phyloP scores from a whole-genome alignment of 768 basidiomycete species.

The Lanmaoa pseudosensibilis region DNA sequence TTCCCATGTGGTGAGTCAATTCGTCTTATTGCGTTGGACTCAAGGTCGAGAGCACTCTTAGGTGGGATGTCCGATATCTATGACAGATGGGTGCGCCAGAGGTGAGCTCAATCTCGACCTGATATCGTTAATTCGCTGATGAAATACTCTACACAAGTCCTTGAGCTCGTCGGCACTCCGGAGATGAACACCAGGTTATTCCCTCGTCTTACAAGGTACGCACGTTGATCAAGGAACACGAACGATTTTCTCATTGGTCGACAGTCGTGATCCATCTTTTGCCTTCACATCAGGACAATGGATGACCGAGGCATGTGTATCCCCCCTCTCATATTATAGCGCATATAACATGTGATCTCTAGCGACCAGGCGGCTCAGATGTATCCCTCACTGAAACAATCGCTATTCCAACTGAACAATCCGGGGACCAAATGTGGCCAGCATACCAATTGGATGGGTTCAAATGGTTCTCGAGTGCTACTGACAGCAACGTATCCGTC shows the following conservation, averaged over 20 bases:
- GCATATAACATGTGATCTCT: neutral
- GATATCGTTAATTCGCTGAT: neutral
- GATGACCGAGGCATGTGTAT: conserved; percentile 68
- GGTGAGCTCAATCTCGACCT: conserved; percentile 30
- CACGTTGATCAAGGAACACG: neutral
- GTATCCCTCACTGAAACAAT: conserved; percentile 72
- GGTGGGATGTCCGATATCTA: conserved; percentile 73
- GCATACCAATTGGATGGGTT: conserved; percentile 64
- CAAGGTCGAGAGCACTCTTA: conserved; percentile 20
- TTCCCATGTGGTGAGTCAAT: conserved; percentile 51
- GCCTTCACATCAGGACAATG: conserved; percentile 80
- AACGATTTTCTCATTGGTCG: neutral
- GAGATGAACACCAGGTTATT: conserved; percentile 59
- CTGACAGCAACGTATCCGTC: conserved; percentile 70
- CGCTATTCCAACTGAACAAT: conserved; percentile 41
- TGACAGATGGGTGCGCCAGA: conserved; percentile 78
- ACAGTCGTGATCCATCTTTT: conserved; percentile 57
- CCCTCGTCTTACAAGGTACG: conserved; percentile 61
- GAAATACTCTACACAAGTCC: conserved; percentile 36
- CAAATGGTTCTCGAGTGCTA: conserved; percentile 86
- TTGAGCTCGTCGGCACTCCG: conserved; percentile 63
- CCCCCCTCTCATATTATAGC: neutral
- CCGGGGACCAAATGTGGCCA: conserved; percentile 43
- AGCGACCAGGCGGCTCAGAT: conserved; percentile 76
- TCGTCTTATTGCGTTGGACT: neutral